Conservation (phyloP, 805 yeast genomes). For the Pachysolen tannophilus region DNA sequence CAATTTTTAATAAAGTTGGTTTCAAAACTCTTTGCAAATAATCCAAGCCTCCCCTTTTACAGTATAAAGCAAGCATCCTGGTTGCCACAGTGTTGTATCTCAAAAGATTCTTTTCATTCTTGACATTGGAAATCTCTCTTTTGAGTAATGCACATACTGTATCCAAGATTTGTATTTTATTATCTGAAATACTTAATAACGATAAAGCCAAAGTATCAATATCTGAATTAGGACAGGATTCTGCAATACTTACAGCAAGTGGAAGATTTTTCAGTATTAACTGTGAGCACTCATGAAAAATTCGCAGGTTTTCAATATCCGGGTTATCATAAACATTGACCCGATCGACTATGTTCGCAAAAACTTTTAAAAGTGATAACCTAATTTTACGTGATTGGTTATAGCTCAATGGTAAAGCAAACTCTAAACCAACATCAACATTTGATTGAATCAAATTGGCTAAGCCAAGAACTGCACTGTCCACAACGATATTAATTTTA, state of each 20-base stretch:
- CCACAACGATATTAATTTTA: constrained; percentile 48
- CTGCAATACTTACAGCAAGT: constrained; percentile 44
- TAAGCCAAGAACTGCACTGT: constrained; percentile 55
- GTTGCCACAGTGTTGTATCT: constrained; percentile 82
- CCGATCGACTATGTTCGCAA: constrained; percentile 51
- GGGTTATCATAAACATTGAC: constrained; percentile 10
- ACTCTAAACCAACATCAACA: constrained; percentile 67
- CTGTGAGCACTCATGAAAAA: constrained; percentile 10
- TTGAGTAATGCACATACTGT: constrained; percentile 47
- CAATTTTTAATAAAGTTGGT: constrained; percentile 49
- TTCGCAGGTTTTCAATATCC: constrained; percentile 13
- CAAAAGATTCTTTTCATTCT: constrained; percentile 63
- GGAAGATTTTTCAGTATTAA: constrained; percentile 6
- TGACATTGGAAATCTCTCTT: constrained; percentile 54
- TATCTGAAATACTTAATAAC: constrained; percentile 44
- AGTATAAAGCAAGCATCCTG: constrained; percentile 61
- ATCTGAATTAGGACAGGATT: constrained; percentile 58
- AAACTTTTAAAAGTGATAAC: constrained; percentile 69
- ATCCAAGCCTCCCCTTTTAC: constrained; percentile 55
- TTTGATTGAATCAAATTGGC: constrained; percentile 67
- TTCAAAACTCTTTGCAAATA: constrained; percentile 46
- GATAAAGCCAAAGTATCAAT: constrained; percentile 66
- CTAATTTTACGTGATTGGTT: constrained; percentile 59
- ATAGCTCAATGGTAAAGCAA: constrained; percentile 72
- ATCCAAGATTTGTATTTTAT: constrained; percentile 26